Conservation (phyloP, 345 rosid species). For the Eucalyptus melliodora region DNA sequence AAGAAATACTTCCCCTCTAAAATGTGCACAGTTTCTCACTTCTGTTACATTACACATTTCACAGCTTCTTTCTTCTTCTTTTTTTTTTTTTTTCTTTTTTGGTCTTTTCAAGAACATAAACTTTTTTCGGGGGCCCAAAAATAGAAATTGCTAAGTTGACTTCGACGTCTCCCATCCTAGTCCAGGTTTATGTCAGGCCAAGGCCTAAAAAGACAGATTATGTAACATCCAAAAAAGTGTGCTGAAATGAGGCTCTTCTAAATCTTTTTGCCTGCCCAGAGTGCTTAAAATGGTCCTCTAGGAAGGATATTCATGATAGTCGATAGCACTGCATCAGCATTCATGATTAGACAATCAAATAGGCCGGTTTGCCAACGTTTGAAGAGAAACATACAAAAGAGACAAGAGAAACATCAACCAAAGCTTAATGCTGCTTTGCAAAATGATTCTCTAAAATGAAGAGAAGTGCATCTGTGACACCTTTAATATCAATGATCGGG, state of each 20-base stretch:
- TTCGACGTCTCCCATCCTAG: background rate
- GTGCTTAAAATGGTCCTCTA: background rate
- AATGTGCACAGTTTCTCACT: background rate
- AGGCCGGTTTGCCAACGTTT: background rate
- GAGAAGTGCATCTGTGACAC: background rate
- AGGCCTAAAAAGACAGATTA: background rate
- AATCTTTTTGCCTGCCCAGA: background rate
- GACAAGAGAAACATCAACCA: background rate
- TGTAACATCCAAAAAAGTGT: background rate
- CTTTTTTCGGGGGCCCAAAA: background rate
- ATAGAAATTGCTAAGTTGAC: background rate
- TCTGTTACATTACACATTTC: background rate
- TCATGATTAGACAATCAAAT: background rate
- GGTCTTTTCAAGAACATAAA: background rate
- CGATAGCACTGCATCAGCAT: background rate
- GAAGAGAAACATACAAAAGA: background rate
- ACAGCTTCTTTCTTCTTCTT: background rate
- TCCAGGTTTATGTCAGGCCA: background rate
- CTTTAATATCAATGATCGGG: background rate
- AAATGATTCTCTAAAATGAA: background rate
- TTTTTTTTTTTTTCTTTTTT: rapidly evolving
- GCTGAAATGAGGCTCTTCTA: background rate
- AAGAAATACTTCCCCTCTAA: background rate
- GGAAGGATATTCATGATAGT: background rate
- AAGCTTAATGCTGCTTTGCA: background rate